Evolutionary conservation across 129 eudicot species (phyloP), one percentile per base, ranked within the genome.

Genomic region (Arctium minus): DNA sequence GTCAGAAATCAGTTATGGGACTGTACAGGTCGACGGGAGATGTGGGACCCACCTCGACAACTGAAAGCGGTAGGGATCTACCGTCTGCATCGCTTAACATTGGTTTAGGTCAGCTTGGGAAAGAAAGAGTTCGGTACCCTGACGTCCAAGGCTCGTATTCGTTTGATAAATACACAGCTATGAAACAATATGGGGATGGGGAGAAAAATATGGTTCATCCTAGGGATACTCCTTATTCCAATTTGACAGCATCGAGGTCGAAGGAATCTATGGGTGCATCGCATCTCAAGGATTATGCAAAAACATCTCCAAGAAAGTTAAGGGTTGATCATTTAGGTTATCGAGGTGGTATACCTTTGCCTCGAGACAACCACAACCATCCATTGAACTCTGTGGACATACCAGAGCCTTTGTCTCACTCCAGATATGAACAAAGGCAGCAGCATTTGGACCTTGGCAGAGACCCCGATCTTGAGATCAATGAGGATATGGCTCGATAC

Each of bases 361-460:
- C 88, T 73, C 42, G 70, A 76, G 90, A 89, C 78, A 83, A 79
- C 38, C 68, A 89, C 78, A 83, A 75, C 33, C 78, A 73, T 79
- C 73, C 78, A 22, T 72, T 75, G 82, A 78, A 72, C 80, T 35
- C 90, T 37, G 73, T 22, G 40, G 83, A 80, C 65, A 29, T 72
- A 56, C 50, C 86, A 1, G 83, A 83, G 33, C 81, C 85, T 53
- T 78, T 86, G 36, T n/a, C 70, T 17, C 79, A 80, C 27, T 38
- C 82, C 38, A 86, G 80, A 69, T 85, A 89, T 79, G 86, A 81
- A 70, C 85, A 82, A 80, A 83, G 85, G 86, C 85, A 69, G 86
- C 85, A 69, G 56, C 82, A 35, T 82, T 74, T 77, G 81, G 84
- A 77, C 38, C 31, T 75, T 78, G 75, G 69, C 31, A 80, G 82